Percentiles rank a stretch among this genome's conserved stretches.
phyloP scores from a whole-genome alignment of 2,329 filamentous ascomycete species.

The Moelleriella libera region DNA sequence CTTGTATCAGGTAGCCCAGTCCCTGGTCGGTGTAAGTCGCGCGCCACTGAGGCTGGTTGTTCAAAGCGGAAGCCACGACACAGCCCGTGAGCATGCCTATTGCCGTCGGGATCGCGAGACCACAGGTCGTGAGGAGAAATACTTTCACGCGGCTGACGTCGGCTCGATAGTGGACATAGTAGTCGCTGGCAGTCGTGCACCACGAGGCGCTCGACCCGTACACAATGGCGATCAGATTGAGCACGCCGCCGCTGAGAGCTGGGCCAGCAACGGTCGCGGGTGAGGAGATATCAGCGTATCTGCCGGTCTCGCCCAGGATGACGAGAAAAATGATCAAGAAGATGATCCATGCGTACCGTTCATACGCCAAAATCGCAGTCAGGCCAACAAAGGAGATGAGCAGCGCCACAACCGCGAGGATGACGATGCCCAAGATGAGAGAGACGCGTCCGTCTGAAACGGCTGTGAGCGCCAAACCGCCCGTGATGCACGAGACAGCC shows the following conservation, averaged over 20 bases:
- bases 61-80: slow-evolving; percentile 26
- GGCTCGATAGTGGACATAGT: slow-evolving; percentile 25
- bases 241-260: slow-evolving; percentile 21
- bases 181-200: slow-evolving; percentile 22
- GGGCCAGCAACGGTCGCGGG: slow-evolving; percentile 18
- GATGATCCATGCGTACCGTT: slow-evolving; percentile 33
- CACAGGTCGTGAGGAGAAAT: slow-evolving; percentile 31
- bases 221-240: slow-evolving; percentile 28
- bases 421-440: slow-evolving; percentile 36
- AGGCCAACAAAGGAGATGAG: slow-evolving; percentile 38
- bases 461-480: slow-evolving; percentile 32
- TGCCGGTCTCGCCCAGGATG: slow-evolving; percentile 30
- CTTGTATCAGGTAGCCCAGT: slow-evolving; percentile 29
- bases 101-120: slow-evolving; percentile 31
- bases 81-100: slow-evolving; percentile 32
- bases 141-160: slow-evolving; percentile 29
- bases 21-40: slow-evolving; percentile 22
- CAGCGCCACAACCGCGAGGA: slow-evolving; percentile 33
- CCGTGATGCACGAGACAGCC: slow-evolving; percentile 35
- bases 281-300: slow-evolving; percentile 22
- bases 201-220: slow-evolving; percentile 35
- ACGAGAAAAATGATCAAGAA: slow-evolving; percentile 33
- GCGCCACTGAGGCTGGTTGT: slow-evolving; percentile 22
- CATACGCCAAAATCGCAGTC: slow-evolving; percentile 31
- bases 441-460: slow-evolving; percentile 28